Conservation (phyloP, 176 grass and related monocot genomes). For the Cenchrus fungigraminus region DNA sequence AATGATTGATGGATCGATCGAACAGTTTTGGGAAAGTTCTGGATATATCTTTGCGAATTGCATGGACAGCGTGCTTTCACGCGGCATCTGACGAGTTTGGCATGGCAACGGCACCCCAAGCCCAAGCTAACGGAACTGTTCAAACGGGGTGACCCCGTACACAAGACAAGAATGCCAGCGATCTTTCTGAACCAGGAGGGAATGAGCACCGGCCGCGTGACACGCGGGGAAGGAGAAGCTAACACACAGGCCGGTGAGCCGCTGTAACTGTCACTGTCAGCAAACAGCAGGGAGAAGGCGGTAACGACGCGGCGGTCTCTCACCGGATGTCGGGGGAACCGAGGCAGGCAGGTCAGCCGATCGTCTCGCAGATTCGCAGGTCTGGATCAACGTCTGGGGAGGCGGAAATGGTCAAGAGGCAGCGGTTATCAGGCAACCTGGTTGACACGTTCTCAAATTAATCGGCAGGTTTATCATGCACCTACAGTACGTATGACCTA, state of each 20-base stretch:
- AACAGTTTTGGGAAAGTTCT: not conserved
- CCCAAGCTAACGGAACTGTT: constrained; percentile 11
- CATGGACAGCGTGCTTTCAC: constrained; percentile 3
- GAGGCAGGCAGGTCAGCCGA: constrained; percentile 23
- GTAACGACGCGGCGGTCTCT: not conserved
- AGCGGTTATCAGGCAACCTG: not conserved
- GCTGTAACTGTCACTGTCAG: not conserved
- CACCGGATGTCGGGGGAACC: not conserved
- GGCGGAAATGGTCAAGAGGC: constrained; percentile 20
- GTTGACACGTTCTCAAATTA: constrained; percentile 17
- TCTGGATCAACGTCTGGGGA: constrained; percentile 4
- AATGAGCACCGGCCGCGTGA: not conserved
- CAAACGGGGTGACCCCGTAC: not conserved
- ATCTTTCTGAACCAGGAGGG: not conserved
- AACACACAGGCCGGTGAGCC: not conserved
- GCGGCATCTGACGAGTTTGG: constrained; percentile 21
- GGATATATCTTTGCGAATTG: not conserved
- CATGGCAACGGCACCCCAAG: not conserved
- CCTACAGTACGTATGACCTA: not conserved
- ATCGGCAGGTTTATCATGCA: not conserved
- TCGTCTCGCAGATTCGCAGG: no score
- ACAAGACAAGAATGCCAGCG: no score
- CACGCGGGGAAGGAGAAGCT: not conserved
- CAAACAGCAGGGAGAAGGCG: not conserved
- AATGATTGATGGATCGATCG: not conserved